Evolutionary conservation across 164 flowering plant species (phyloP).

Genomic region (Dillenia turbinata): DNA sequence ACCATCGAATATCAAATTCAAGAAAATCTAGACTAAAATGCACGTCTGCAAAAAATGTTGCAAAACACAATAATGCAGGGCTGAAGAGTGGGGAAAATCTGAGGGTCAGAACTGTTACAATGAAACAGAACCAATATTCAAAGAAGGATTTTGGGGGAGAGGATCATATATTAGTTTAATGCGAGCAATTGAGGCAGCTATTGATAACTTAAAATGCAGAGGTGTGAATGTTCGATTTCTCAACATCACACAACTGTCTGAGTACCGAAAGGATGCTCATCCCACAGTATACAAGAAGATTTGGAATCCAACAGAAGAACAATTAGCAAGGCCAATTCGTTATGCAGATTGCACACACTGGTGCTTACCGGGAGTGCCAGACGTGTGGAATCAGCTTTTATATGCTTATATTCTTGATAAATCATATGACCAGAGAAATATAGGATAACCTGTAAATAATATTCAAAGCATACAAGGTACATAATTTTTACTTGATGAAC

Average conservation of each 20-base stretch:
- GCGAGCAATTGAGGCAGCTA: constrained; percentile 29
- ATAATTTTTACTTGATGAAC: too few species aligned
- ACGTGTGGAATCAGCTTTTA: constrained; percentile 2
- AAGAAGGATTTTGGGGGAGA: constrained; percentile 31
- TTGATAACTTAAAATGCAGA: constrained; percentile 26
- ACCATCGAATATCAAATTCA: too few species aligned
- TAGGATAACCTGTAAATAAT: too few species aligned
- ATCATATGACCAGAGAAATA: too few species aligned
- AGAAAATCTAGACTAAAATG: too few species aligned
- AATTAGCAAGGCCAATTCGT: constrained; percentile 30
- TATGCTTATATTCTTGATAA: constrained; percentile 20
- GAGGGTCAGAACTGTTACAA: constrained; percentile 36
- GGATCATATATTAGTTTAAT: constrained; percentile 41
- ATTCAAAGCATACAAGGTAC: too few species aligned
- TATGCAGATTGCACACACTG: constrained; percentile 64
- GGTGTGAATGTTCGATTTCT: constrained; percentile 42
- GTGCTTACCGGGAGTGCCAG: constrained; percentile 73
- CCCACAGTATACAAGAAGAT: constrained; percentile 53
- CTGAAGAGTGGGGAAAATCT: constrained; percentile 49
- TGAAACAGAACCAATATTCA: constrained; percentile 32
- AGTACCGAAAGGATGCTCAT: constrained; percentile 62
- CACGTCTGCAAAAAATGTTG: too few species aligned
- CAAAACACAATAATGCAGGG: constrained; percentile 20
- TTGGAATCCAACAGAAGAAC: constrained; percentile 46
- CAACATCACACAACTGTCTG: constrained; percentile 60